A percentile compares a stretch with the other conserved stretches of the same genome.
These are phyloP conservation scores for Thoreauomyces humboldtii DNA, from an alignment of 192 early-diverging fungal genomes.

Conservation along the genomic window DNA sequence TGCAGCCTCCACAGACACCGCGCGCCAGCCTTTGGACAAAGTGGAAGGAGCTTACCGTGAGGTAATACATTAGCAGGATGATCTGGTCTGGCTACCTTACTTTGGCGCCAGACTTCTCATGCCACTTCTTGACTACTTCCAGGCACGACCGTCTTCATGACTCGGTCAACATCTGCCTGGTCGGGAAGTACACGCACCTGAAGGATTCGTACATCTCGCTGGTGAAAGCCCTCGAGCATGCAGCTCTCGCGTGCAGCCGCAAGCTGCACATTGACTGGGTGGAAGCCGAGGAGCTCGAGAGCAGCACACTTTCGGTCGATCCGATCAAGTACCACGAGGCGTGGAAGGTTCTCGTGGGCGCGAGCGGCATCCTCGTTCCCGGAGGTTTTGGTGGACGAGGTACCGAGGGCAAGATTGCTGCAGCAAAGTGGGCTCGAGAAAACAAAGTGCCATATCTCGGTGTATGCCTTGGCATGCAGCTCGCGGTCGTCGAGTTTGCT, in stretches of 20 bases:
- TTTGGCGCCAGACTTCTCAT: background rate
- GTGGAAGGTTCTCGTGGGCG: slow-evolving; percentile 85
- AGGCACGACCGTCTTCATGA: slow-evolving; percentile 78
- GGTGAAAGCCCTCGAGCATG: slow-evolving; percentile 94
- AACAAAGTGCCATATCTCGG: slow-evolving; percentile 96
- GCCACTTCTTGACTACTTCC: no score
- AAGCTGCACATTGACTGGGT: slow-evolving; percentile 84
- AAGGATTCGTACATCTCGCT: slow-evolving; percentile 98
- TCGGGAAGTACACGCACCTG: slow-evolving; percentile 96
- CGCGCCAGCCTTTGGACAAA: slow-evolving; percentile 72
- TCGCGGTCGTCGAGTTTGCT: slow-evolving; percentile 97
- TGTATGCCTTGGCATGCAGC: slow-evolving; percentile 96
- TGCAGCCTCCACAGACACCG: slow-evolving; percentile 58
- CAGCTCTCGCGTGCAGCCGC: slow-evolving; percentile 78
- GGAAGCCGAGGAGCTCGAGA: slow-evolving; percentile 90
- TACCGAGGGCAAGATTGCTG: slow-evolving; percentile 92
- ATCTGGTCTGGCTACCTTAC: background rate
- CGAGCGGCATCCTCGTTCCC: slow-evolving; percentile 91
- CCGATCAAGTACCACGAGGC: slow-evolving; percentile 95
- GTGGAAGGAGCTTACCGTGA: slow-evolving; percentile 80
- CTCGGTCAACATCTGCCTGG: slow-evolving; percentile 81
- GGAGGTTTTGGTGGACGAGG: slow-evolving; percentile 98
- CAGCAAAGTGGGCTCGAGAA: slow-evolving; percentile 96
- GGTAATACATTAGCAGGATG: slow-evolving; percentile 42
- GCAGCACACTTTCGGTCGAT: slow-evolving; percentile 64